Base-by-base conservation (phyloP, 1,284 basidiomycete species). In the Sporisorium reilianum region DNA sequence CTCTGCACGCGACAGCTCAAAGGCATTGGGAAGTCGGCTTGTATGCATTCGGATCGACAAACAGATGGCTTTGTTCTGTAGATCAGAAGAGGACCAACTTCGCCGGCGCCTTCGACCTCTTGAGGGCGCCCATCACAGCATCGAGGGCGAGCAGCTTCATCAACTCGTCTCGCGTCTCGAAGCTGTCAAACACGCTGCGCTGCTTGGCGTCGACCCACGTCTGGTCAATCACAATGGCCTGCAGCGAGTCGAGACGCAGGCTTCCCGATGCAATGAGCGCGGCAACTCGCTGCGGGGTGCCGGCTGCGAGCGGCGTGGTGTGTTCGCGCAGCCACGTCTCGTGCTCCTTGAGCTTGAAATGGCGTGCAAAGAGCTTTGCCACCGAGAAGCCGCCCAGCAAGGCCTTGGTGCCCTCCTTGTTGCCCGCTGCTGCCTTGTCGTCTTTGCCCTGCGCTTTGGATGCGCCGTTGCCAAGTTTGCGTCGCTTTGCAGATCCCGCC, bases 351-450 rank as follows among this genome's bases (percentile, higher is more conserved):
- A 79, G 61, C 65, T 83, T 83, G 42, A 83, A 83, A 52, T 83
- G 81, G 22, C 81, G 78, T 30, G 81, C 80, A 67, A 83, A 83
- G 25, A 83, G 75, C 64, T 83, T 83, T 25, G 75, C 81, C 0
- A 83, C 81, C 9, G 67, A 66, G 30, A 75, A 64, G 11, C 67
- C 67, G 18, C 67, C 67, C 34, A 70, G 42, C 32, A 64, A 34
- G 18, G 46, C 55, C 25, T 64, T 55, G 18, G 53, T 58, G 36
- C 46, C 46, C 26, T 38, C 61, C 26, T 64, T 71, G 34, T 69
- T 62, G 0, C 25, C 44, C 20, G 40, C 55, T 25, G 20, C n/a
- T 36, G 30, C 28, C 46, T 58, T 56, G 18, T 41, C 55, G 18
- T 60, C 44, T 14, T 55, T 40, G 12, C 34, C 30, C 11, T 54